Conservation (phyloP, 1,284 basidiomycete genomes). For the Inonotus hispidus region DNA sequence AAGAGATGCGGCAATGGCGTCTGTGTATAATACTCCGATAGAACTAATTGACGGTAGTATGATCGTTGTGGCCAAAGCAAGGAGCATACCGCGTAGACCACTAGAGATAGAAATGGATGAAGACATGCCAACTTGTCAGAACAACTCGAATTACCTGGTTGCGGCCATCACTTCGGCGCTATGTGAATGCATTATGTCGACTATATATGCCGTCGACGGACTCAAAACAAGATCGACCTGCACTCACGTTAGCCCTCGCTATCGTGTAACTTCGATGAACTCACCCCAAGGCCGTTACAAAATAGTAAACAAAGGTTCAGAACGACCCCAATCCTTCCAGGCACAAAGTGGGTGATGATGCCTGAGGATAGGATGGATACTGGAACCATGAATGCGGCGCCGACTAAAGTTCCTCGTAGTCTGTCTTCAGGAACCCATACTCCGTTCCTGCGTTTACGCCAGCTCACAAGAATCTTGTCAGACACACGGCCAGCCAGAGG, state of each 20-base stretch:
- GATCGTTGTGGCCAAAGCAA: conserved; percentile 26
- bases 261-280: conserved; percentile 25
- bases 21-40: conserved; percentile 35
- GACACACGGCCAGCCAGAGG: conserved; percentile 50
- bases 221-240: conserved; percentile 44
- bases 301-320: conserved; percentile 40
- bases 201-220: conserved; percentile 48
- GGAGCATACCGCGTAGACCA: conserved; percentile 34
- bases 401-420: conserved; percentile 43
- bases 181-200: conserved; percentile 48
- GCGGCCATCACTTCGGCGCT: conserved; percentile 51
- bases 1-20: conserved; percentile 30
- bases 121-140: background rate
- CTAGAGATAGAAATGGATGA: conserved; percentile 25
- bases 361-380: conserved; percentile 33
- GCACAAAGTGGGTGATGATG: conserved; percentile 33
- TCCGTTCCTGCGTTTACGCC: conserved; percentile 43
- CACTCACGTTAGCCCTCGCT: conserved; percentile 31
- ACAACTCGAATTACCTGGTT: conserved; percentile 28
- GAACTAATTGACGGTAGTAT: conserved; percentile 33
- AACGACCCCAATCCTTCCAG: conserved; percentile 35
- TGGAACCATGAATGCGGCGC: conserved; percentile 41
- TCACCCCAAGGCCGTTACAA: conserved; percentile 45
- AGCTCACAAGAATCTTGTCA: conserved; percentile 42
- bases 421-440: conserved; percentile 57